Conservation (phyloP, 192 early-diverging fungal genomes). For the Lobulomyces angularis region DNA sequence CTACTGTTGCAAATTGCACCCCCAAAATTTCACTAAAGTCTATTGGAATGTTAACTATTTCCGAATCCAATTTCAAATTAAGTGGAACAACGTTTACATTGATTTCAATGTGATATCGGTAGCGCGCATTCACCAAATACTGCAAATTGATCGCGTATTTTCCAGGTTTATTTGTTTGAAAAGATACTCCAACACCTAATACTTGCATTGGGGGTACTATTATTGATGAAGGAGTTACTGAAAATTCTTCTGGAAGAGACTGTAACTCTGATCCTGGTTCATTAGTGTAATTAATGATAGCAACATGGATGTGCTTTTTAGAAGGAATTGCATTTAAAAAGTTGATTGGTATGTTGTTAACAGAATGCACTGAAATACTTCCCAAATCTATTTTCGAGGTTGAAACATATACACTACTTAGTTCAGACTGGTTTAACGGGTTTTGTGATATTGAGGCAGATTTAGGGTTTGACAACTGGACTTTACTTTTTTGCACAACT, state of each 20-base stretch:
- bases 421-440: constrained; percentile 16
- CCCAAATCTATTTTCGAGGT: constrained; percentile 20
- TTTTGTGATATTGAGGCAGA: constrained; percentile 6
- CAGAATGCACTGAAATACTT: constrained; percentile 27
- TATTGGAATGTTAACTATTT: background rate
- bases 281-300: background rate
- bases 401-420: constrained; percentile 24
- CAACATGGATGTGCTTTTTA: constrained; percentile 14
- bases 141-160: constrained; percentile 15
- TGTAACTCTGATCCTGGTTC: background rate
- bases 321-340: constrained; percentile 26
- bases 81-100: constrained; percentile 17
- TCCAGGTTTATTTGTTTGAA: constrained; percentile 12
- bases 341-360: constrained; percentile 17
- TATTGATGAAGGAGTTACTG: constrained; percentile 11
- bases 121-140: constrained; percentile 36
- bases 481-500: background rate
- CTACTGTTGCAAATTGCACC: background rate
- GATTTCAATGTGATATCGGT: constrained; percentile 30
- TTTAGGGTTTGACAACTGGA: constrained; percentile 1
- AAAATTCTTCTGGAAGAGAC: background rate
- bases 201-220: constrained; percentile 20
- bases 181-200: constrained; percentile 17
- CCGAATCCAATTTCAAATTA: constrained; percentile 8
- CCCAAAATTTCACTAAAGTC: background rate